These are phyloP conservation scores for Skeletonema costatum DNA, from an alignment of 108 stramenopile species.

Conservation along the genomic window DNA sequence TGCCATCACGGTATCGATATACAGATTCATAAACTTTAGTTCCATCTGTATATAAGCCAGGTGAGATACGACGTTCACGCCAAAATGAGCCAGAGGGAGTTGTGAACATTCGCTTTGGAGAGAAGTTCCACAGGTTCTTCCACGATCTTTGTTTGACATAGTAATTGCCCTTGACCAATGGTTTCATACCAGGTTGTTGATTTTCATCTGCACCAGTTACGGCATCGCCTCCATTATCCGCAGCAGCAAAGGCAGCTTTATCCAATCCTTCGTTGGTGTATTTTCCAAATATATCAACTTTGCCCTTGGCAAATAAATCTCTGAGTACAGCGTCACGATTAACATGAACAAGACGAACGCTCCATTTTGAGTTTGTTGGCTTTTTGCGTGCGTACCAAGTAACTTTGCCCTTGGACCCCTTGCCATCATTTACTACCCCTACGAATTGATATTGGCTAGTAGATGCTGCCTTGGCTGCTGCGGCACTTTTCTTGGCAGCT, in stretches of 20 bases:
- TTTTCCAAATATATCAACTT: slow-evolving; percentile 80
- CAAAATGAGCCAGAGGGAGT: slow-evolving; percentile 83
- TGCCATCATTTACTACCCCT: slow-evolving; percentile 62
- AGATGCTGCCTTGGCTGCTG: background rate
- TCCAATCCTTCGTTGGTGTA: slow-evolving; percentile 70
- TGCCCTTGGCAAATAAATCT: slow-evolving; percentile 79
- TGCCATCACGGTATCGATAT: slow-evolving; percentile 81
- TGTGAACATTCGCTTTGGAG: slow-evolving; percentile 76
- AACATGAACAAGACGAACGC: slow-evolving; percentile 78
- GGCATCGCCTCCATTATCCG: slow-evolving; percentile 1
- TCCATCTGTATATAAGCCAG: slow-evolving; percentile 88
- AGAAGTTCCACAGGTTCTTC: slow-evolving; percentile 90
- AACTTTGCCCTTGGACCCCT: slow-evolving; percentile 22
- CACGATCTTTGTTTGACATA: slow-evolving; percentile 66
- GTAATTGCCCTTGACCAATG: slow-evolving; percentile 61
- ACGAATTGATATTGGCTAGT: slow-evolving; percentile 76
- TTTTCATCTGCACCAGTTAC: slow-evolving; percentile 27
- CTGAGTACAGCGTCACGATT: slow-evolving; percentile 84
- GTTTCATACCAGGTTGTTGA: slow-evolving; percentile 25
- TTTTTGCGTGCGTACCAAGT: slow-evolving; percentile 84
- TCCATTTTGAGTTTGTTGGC: slow-evolving; percentile 77
- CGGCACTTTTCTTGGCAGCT: slow-evolving; percentile 14
- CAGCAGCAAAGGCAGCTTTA: slow-evolving; percentile 14
- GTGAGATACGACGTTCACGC: slow-evolving; percentile 83
- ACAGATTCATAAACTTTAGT: slow-evolving; percentile 69